A percentile compares a stretch with the other conserved stretches of the same genome.
phyloP scores from a whole-genome alignment of 1,284 basidiomycete species.

The Rhodotorula glutinis region DNA sequence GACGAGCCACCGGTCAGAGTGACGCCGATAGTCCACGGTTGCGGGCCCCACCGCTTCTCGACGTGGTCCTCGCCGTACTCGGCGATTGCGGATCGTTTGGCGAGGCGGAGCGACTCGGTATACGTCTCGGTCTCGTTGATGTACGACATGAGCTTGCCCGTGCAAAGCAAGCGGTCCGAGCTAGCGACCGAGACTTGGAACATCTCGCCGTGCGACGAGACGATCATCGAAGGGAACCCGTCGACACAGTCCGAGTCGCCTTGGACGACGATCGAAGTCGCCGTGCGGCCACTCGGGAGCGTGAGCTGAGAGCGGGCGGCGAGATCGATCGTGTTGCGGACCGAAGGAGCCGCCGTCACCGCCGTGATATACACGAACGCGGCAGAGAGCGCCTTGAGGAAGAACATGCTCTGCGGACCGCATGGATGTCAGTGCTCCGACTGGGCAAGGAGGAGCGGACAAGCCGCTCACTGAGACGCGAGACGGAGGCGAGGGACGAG shows the following conservation, averaged over 20 bases:
- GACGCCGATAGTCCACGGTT: neutral
- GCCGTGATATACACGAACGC: slow-evolving; percentile 1
- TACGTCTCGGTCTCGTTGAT: neutral
- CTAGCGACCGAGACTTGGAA: neutral
- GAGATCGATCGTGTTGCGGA: neutral
- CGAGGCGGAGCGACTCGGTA: neutral
- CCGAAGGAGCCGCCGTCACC: neutral
- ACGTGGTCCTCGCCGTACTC: neutral
- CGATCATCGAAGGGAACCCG: neutral
- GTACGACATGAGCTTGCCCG: neutral
- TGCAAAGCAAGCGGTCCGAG: neutral
- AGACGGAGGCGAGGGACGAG: too few relatives aligned
- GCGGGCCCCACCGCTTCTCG: neutral
- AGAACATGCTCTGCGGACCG: neutral
- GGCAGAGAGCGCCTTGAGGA: neutral
- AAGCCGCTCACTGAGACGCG: too few relatives aligned
- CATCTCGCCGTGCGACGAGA: neutral
- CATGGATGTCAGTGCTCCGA: too few relatives aligned
- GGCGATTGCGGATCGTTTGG: neutral
- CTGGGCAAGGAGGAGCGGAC: too few relatives aligned
- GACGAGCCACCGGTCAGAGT: neutral
- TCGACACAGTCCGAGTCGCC: neutral
- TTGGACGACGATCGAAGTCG: neutral
- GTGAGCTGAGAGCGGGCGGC: neutral
- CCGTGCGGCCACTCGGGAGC: neutral